Conservation (phyloP, 1,139 yeast genomes). For the Suhomyces maxii region DNA sequence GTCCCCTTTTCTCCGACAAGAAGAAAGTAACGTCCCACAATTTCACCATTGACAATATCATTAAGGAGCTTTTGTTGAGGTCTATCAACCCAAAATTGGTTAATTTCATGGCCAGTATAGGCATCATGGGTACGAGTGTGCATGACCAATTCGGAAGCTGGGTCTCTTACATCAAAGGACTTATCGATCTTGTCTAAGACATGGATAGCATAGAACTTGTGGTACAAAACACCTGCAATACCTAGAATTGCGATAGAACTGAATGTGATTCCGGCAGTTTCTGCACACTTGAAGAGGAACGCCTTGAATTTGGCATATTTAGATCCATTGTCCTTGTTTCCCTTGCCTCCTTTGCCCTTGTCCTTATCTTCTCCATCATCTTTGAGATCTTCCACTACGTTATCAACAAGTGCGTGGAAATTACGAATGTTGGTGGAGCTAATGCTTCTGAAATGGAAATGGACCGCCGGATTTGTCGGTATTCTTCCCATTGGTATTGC, state of each 20-base stretch:
- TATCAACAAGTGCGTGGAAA: conserved; percentile 21
- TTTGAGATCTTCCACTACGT: conserved; percentile 15
- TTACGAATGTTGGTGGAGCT: conserved; percentile 1
- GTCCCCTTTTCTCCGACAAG: conserved; percentile 86
- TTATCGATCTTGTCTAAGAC: conserved; percentile 64
- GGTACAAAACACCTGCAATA: conserved; percentile 70
- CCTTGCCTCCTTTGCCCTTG: conserved; percentile 3
- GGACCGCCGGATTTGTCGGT: background rate
- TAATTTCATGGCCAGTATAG: conserved; percentile 26
- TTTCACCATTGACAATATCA: conserved; percentile 62
- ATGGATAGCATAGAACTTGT: conserved; percentile 57
- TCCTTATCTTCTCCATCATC: conserved; percentile 13
- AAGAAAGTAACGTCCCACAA: conserved; percentile 67
- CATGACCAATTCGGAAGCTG: conserved; percentile 59
- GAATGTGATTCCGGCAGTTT: conserved; percentile 73
- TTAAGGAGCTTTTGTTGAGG: conserved; percentile 68
- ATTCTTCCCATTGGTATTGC: background rate
- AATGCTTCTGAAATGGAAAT: background rate
- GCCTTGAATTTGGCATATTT: conserved; percentile 21
- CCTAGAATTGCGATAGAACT: conserved; percentile 74
- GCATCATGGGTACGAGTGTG: conserved; percentile 43
- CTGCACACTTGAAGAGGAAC: conserved; percentile 55
- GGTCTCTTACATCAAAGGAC: conserved; percentile 71
- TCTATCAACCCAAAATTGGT: conserved; percentile 61
- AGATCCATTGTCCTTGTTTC: conserved; percentile 12